Percentiles rank a stretch among this genome's conserved stretches.
Evolutionary conservation across 805 yeast species (phyloP).

Genomic region (Metschnikowia bowlesiae): DNA sequence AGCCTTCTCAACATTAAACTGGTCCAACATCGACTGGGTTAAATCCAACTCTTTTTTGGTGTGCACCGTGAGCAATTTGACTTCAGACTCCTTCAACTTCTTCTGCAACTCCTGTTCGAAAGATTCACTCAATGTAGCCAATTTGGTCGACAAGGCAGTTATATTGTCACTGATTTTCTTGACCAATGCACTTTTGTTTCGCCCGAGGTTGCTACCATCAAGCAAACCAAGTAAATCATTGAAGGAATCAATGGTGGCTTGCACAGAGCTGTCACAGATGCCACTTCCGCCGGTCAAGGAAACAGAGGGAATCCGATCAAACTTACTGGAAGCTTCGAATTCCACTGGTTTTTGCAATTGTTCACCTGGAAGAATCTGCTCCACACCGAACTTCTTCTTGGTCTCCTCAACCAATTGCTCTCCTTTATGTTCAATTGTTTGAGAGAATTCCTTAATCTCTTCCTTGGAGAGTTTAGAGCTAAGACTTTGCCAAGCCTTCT

Average conservation of each 20-base stretch:
- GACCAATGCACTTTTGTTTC: conserved; percentile 27
- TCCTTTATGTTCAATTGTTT: conserved; percentile 29
- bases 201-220: conserved; percentile 25
- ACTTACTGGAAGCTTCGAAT: conserved; percentile 28
- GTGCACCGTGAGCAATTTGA: conserved; percentile 35
- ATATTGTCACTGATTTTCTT: conserved; percentile 31
- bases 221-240: conserved; percentile 35
- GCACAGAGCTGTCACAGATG: conserved; percentile 30
- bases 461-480: conserved; percentile 24
- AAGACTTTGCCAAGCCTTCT: conserved; percentile 17
- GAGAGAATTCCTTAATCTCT: conserved; percentile 29
- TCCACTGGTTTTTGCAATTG: conserved; percentile 41
- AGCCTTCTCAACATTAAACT: conserved; percentile 58
- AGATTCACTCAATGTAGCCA: conserved; percentile 28
- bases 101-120: conserved; percentile 35
- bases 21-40: conserved; percentile 54
- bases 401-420: conserved; percentile 35
- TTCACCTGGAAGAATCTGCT: conserved; percentile 30
- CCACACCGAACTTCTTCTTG: conserved; percentile 25
- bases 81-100: conserved; percentile 34
- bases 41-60: conserved; percentile 51
- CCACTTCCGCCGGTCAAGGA: conserved; percentile 19
- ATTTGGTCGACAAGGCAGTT: conserved; percentile 26
- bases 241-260: conserved; percentile 34
- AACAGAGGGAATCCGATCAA: conserved; percentile 32